Evolutionary conservation across 305 asterid species (phyloP), one percentile per base, ranked within the genome.

Genomic region (Fraxinus floribunda): DNA sequence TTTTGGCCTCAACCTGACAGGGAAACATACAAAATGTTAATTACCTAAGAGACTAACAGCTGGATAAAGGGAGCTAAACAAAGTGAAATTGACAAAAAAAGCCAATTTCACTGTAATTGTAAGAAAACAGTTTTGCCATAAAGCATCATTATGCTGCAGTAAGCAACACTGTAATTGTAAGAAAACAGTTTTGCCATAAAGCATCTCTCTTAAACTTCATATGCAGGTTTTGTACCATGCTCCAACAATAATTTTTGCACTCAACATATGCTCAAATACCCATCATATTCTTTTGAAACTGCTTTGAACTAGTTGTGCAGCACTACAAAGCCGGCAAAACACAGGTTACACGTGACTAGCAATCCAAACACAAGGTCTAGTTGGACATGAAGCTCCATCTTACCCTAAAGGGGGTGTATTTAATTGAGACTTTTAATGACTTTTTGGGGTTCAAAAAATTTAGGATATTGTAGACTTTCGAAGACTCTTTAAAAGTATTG

Each of bases 1-100:
- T 90, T 91, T 90, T 95, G 44, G 98, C 94, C 81, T 84, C 85
- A 84, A 90, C 90, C 92, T 88, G 84, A 77, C 41, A 70, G 76
- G 76, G 7, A 66, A 70, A 70, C 41, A 70, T 1, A 29, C 11
- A 30, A 29, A 15, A 10, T 70, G 16, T 70, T 13, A 70, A 32
- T 70, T 32, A 70, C 20, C 57, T 34, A 32, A 6, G 68, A 72
- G 13, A 72, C 38, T 29, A 20, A 80, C n/a, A 68, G 30, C 26
- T 68, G 35, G 66, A 68, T n/a, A 24, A n/a, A 36, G 32, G 41
- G 11, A 80, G 7, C 41, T 60, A 24, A 15, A 30, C 3, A 16
- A 72, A 15, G 9, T 26, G 30, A 29, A 9, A 41, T 29, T 2
- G 24, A 62, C 49, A 11, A 60, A 34, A 62, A 35, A n/a, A n/a